Base-by-base conservation (phyloP, 495 filamentous ascomycete genomes). In the Xylaria intraflava region DNA sequence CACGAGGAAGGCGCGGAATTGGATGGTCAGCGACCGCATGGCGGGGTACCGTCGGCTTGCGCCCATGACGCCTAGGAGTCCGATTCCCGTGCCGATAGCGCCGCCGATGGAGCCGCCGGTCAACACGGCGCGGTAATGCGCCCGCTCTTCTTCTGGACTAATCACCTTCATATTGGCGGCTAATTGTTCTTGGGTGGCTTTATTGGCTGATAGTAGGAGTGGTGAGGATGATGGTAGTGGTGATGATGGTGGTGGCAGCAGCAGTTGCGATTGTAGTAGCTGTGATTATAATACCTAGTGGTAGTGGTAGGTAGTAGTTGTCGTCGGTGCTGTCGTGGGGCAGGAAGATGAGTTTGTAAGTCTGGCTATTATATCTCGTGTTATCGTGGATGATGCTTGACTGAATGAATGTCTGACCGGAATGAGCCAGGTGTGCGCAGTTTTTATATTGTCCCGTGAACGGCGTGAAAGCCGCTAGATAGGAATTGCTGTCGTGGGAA, bases 1-100 rank as follows among this genome's bases (percentile, higher is more conserved):
- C n/a, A 88, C 79, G 46, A 96, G 82, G 80, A 98, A 98, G 42
- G 87, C 77, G 61, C 88, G 85, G 80, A 98, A 87, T 8, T 90
- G 93, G 0, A 95, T 61, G 0, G 91, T 94, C 55, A 98, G 83
- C 44, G 78, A 68, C 30, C 87, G 81, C 77, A 96, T 84, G 58
- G 78, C 82, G 42, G 79, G 78, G 71, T 82, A 94, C 51, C 88
- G 82, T 35, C 72, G 66, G 16, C 74, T 70, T 6, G 83, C 88
- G 40, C 65, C 69, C 20, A 77, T 64, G 35, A 93, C 85, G 55
- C 84, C 89, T 5, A 75, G 72, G 38, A 77, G 50, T 42, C 90
- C 89, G 29, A 82, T 65, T 10, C 68, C 75, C 1, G 89, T 68
- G 50, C 92, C 93, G 40, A 78, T 61, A 9, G 78, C 4, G 31